phyloP scores from a whole-genome alignment of 768 basidiomycete species.

The Leccinum longicurvipes region DNA sequence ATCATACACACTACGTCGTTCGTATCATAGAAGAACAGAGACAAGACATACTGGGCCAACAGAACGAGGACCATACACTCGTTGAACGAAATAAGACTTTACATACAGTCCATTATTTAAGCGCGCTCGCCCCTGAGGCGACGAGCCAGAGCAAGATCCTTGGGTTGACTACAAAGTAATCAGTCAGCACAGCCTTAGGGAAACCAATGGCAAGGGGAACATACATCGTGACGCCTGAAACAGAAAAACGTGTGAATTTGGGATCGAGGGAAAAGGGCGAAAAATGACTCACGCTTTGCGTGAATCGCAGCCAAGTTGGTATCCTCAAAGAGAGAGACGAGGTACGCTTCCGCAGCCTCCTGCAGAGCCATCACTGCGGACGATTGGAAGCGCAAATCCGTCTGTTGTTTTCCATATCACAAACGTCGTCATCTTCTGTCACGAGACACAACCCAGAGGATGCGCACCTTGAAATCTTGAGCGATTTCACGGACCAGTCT shows the following conservation, averaged over 20 bases:
- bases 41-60: conserved; percentile 15
- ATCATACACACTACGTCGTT: conserved; percentile 32
- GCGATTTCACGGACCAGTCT: conserved; percentile 95
- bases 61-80: conserved; percentile 5
- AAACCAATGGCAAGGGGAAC: conserved; percentile 17
- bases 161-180: conserved; percentile 60
- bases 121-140: conserved; percentile 85
- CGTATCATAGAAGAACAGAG: conserved; percentile 24
- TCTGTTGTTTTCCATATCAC: conserved; percentile 41
- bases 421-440: background rate
- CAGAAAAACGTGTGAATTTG: conserved; percentile 10
- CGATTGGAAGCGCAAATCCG: conserved; percentile 92
- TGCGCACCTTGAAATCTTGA: conserved; percentile 88
- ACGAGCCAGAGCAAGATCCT: conserved; percentile 84
- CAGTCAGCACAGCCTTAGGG: conserved; percentile 12
- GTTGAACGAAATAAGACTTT: background rate
- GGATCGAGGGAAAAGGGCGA: background rate
- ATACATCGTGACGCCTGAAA: conserved; percentile 54
- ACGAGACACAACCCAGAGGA: background rate
- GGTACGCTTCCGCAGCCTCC: conserved; percentile 89
- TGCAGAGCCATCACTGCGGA: conserved; percentile 93
- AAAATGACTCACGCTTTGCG: conserved; percentile 59
- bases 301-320: conserved; percentile 91
- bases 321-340: conserved; percentile 83
- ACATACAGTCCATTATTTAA: conserved; percentile 34